phyloP scores from a whole-genome alignment of 2,329 filamentous ascomycete genomes.

The Chalara sp. region DNA sequence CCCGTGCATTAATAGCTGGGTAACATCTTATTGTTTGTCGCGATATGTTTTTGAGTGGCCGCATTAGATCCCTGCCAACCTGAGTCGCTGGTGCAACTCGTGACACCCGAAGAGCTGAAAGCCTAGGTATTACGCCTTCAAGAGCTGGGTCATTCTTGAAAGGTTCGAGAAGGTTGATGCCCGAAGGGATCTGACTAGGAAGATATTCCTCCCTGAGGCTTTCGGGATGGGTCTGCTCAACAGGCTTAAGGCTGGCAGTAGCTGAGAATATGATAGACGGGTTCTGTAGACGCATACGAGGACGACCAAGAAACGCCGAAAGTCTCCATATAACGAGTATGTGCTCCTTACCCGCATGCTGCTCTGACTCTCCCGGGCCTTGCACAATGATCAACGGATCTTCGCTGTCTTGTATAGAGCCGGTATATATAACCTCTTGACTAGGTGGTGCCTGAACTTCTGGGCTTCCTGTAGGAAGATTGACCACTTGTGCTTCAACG shows the following conservation, averaged over 20 bases:
- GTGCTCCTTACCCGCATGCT: slow-evolving; percentile 28
- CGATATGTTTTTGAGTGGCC: slow-evolving; percentile 57
- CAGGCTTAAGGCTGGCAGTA: slow-evolving; percentile 51
- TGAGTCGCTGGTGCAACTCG: slow-evolving; percentile 64
- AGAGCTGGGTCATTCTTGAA: slow-evolving; percentile 61
- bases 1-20: slow-evolving; percentile 64
- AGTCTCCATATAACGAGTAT: slow-evolving; percentile 55
- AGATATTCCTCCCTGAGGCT: slow-evolving; percentile 55
- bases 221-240: slow-evolving; percentile 35
- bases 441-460: slow-evolving; percentile 35
- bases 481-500: slow-evolving; percentile 60
- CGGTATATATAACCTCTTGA: slow-evolving; percentile 55
- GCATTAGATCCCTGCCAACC: slow-evolving; percentile 49
- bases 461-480: slow-evolving; percentile 41
- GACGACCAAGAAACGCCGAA: slow-evolving; percentile 49
- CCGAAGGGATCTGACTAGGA: slow-evolving; percentile 59
- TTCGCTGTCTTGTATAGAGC: slow-evolving; percentile 40
- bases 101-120: slow-evolving; percentile 69
- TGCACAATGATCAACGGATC: slow-evolving; percentile 42
- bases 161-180: slow-evolving; percentile 71
- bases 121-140: slow-evolving; percentile 49
- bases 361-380: slow-evolving; percentile 34
- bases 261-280: slow-evolving; percentile 61
- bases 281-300: slow-evolving; percentile 57
- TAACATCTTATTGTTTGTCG: slow-evolving; percentile 57